phyloP scores from a whole-genome alignment of 1,139 yeast genomes.

The Hanseniaspora sp. region DNA sequence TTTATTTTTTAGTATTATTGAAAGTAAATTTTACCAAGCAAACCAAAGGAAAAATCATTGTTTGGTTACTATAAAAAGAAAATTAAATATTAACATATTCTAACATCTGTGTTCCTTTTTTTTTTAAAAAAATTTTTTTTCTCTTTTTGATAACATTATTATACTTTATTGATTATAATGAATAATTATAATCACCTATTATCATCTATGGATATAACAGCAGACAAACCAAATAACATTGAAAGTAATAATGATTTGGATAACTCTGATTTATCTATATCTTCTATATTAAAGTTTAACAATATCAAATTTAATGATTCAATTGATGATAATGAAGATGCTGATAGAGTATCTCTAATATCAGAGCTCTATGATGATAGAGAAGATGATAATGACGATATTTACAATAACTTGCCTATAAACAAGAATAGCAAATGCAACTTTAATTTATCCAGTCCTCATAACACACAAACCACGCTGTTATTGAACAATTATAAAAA shows the following conservation, averaged over 20 bases:
- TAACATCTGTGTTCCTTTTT: too few relatives aligned
- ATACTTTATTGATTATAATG: neutral
- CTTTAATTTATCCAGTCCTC: neutral
- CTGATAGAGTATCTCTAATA: neutral
- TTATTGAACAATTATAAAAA: conserved; percentile 7
- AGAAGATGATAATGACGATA: neutral
- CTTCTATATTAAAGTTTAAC: neutral
- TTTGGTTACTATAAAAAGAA: too few relatives aligned
- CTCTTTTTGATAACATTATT: too few relatives aligned
- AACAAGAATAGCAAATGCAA: conserved; percentile 5
- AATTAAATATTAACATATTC: too few relatives aligned
- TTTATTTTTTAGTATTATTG: too few relatives aligned
- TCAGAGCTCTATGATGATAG: neutral
- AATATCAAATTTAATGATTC: too few relatives aligned
- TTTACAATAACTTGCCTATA: conserved; percentile 6
- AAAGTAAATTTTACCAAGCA: too few relatives aligned
- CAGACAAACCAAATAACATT: neutral
- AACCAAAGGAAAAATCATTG: too few relatives aligned
- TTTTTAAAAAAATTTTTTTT: too few relatives aligned
- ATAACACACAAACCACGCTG: neutral
- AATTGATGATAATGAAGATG: neutral
- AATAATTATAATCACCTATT: neutral
- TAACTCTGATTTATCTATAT: neutral
- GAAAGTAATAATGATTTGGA: neutral
- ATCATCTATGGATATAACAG: neutral